Base-by-base conservation (phyloP, 805 yeast species). In the Komagataella kurtzmanii region DNA sequence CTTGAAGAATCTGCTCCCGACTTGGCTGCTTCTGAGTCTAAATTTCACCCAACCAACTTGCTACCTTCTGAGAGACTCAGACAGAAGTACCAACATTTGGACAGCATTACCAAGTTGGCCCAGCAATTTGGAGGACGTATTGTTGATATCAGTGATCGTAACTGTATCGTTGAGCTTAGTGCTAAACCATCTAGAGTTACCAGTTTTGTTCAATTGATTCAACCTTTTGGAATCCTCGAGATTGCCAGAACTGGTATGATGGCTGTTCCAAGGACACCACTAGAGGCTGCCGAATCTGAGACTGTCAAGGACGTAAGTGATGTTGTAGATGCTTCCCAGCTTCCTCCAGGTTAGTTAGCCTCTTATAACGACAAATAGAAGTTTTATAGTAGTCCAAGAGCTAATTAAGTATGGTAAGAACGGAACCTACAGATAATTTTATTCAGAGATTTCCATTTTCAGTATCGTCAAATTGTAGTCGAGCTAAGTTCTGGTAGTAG, bases 181-280 rank as follows among this genome's bases (percentile, higher is more conserved):
- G 99, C 98, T 51, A 90, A 91, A 66, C 99, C 98, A 44, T 80
- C 86, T 51, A 81, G 97, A 68, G 77, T 93, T 56, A 75, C 91
- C 47, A 81, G 95, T 45, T 90, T 90, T 67, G 79, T 93, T 64
- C 86, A 85, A 56, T 79, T 93, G 64, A 75, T 90, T 64, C 93
- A 88, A 66, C 99, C 99, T 47, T 93, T 93, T 64, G 99, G 99
- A 63, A 83, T 93, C 53, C 77, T 93, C 62, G 99, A 93, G 71
- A 85, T 91, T 61, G 96, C 97, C 47, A 81, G 99, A 72, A 85
- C 96, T 23, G 99, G 99, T 71, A 88, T 91, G 95, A 89, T 93
- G 91, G 99, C 98, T 7, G 77, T 93, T 61, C 95, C 98, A 63
- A 83, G 97, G 77, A 88, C 98, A 49, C 97, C 96, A 46, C 71